Evolutionary conservation across 2,329 filamentous ascomycete species (phyloP), one percentile per base, ranked within the genome.

Genomic region (Anisogramma anomala): DNA sequence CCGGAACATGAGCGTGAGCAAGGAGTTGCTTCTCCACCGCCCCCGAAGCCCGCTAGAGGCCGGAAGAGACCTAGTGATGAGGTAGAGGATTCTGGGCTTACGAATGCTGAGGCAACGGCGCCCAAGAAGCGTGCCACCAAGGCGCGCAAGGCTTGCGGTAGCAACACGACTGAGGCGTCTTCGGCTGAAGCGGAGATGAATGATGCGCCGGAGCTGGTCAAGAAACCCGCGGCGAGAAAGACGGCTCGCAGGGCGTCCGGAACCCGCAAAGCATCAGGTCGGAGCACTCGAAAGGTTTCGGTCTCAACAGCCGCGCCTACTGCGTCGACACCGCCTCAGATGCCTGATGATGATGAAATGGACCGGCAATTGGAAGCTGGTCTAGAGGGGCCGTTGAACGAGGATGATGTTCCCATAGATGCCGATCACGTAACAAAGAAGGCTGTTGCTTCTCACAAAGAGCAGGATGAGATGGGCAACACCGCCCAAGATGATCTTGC

Each of bases 351-450:
- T 46, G 72, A 77, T 1, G 79, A 82, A 48, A 70, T 84, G 27
- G 77, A 84, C 38, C 71, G 71, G 17, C 74, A 75, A 36, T 63
- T 84, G 1, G 72, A 82, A 52, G 76, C 72, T 2, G 80, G 82
- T 43, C 66, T 84, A 8, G 73, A 79, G 32, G 63, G 67, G 22
- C 71, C 68, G 1, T 53, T 72, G 19, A 69, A 66, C 2, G 71
- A 78, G 22, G 68, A 72, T 11, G 73, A 67, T 25, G 23, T n/a
- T 20, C 25, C 32, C 30, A 57, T 67, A 6, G 60, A 59, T 4
- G 59, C 61, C 5, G 64, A 70, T 43, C 70, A 65, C 5, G 68
- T 70, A 36, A 63, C 63, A 0, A 67, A 66, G 49, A 57, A 61
- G 32, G 37, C 37, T 22, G 37, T 37, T 4, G 45, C 34, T 3